Evolutionary conservation across 768 basidiomycete genomes (phyloP).

Genomic region (Tephrocybe sp.): DNA sequence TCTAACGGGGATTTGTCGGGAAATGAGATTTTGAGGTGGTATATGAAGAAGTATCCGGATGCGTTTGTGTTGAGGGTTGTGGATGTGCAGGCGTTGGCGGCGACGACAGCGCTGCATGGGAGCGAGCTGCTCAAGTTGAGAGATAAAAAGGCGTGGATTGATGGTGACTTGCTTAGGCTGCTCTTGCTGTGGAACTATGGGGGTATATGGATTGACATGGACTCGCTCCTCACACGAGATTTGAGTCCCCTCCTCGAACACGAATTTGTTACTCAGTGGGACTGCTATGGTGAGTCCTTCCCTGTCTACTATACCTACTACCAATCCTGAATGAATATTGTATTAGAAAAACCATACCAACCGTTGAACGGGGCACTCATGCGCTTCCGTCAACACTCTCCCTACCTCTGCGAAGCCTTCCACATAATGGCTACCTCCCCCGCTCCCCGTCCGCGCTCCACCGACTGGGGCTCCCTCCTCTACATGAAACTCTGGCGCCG

Average conservation of each 20-base stretch:
- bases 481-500: slow-evolving; percentile 91
- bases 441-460: slow-evolving; percentile 72
- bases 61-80: slow-evolving; percentile 70
- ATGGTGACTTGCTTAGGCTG: slow-evolving; percentile 89
- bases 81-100: slow-evolving; percentile 64
- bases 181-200: slow-evolving; percentile 88
- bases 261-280: slow-evolving; percentile 99
- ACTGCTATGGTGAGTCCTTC: slow-evolving; percentile 82
- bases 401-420: slow-evolving; percentile 97
- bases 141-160: slow-evolving; percentile 89
- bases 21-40: slow-evolving; percentile 56
- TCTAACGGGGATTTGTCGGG: slow-evolving; percentile 75
- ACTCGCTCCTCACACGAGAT: slow-evolving; percentile 87
- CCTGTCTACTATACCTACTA: not conserved
- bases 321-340: not conserved
- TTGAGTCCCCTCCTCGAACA: slow-evolving; percentile 84
- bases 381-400: slow-evolving; percentile 88
- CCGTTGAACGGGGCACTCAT: slow-evolving; percentile 93
- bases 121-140: slow-evolving; percentile 53
- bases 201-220: slow-evolving; percentile 98
- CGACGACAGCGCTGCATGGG: slow-evolving; percentile 74
- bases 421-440: slow-evolving; percentile 79
- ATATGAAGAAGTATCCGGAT: slow-evolving; percentile 61
- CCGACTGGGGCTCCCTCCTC: slow-evolving; percentile 91
- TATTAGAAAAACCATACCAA: slow-evolving; percentile 39